A percentile compares a stretch with the other conserved stretches of the same genome.
phyloP scores from a whole-genome alignment of 2,329 filamentous ascomycete species.

The Beauveria sp. region DNA sequence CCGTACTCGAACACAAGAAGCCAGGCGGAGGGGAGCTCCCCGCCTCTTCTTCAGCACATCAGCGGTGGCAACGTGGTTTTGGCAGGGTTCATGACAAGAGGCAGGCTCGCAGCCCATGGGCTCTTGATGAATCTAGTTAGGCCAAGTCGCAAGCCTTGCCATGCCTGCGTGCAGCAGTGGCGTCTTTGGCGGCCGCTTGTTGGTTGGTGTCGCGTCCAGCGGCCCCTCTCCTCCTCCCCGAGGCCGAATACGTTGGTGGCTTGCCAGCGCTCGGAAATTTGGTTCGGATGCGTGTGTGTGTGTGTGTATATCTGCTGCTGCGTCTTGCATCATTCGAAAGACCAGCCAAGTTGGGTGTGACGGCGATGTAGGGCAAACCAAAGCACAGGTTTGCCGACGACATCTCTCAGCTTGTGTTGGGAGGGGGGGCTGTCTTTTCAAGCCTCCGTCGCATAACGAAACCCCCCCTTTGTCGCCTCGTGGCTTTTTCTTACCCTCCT shows the following conservation, averaged over 20 bases:
- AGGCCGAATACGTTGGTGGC: neutral
- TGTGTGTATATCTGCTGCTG: no score
- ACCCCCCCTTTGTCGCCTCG: neutral
- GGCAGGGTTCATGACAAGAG: neutral
- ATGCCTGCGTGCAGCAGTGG: neutral
- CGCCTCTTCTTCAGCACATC: neutral
- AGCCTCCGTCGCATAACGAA: neutral
- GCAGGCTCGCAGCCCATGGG: neutral
- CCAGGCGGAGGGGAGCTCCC: no score
- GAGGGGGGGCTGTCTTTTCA: neutral
- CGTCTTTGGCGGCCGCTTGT: slow-evolving; percentile 4
- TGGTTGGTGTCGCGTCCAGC: neutral
- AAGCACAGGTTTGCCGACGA: neutral
- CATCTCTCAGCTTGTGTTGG: neutral
- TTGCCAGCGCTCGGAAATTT: slow-evolving; percentile 3
- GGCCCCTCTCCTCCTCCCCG: neutral
- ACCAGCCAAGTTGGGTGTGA: neutral
- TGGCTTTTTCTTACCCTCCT: neutral
- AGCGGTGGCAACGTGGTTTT: neutral
- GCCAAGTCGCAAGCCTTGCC: no score
- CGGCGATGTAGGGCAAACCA: neutral
- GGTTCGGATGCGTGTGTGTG: neutral
- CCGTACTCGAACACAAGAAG: no score
- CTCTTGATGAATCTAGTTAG: neutral
- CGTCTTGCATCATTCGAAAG: no score